Conservation (phyloP, 495 filamentous ascomycete genomes). For the Penicillium tannophilum region DNA sequence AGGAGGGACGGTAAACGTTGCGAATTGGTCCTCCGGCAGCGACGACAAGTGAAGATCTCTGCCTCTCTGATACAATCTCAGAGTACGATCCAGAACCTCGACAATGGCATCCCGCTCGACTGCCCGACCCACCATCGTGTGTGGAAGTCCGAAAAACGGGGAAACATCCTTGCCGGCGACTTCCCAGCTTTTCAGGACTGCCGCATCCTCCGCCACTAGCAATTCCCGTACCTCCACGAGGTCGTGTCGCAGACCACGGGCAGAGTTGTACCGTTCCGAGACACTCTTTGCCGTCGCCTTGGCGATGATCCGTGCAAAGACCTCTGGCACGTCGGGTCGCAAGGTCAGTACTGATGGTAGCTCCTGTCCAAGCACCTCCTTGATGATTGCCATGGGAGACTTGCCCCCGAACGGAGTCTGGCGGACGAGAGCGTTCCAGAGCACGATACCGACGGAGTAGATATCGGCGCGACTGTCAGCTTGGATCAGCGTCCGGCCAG, state of each 20-base stretch:
- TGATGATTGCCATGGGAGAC: slow-evolving; percentile 71
- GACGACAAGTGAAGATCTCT: slow-evolving; percentile 45
- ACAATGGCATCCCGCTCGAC: slow-evolving; percentile 59
- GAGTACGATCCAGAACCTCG: slow-evolving; percentile 64
- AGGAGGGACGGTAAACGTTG: not conserved
- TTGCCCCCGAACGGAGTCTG: slow-evolving; percentile 66
- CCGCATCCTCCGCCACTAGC: slow-evolving; percentile 60
- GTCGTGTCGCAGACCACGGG: slow-evolving; percentile 67
- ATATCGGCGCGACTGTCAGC: slow-evolving; percentile 76
- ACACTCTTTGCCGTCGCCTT: slow-evolving; percentile 76
- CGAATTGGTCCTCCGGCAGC: slow-evolving; percentile 16
- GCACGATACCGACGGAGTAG: slow-evolving; percentile 71
- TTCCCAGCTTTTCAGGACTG: slow-evolving; percentile 56
- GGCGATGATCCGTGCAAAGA: slow-evolving; percentile 66
- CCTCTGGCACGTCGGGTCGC: slow-evolving; percentile 67
- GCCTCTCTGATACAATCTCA: slow-evolving; percentile 32
- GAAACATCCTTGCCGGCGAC: slow-evolving; percentile 68
- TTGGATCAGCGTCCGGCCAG: slow-evolving; percentile 72
- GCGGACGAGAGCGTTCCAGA: slow-evolving; percentile 70
- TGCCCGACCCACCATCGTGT: slow-evolving; percentile 64
- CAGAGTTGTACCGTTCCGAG: slow-evolving; percentile 71
- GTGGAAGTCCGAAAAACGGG: slow-evolving; percentile 69
- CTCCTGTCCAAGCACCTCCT: slow-evolving; percentile 65
- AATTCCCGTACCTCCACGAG: slow-evolving; percentile 61
- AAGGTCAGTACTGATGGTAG: slow-evolving; percentile 65